A percentile compares a stretch with the other conserved stretches of the same genome.
Evolutionary conservation across 78 protist genomes (phyloP).

Genomic region (Pigoraptor vietnamica): DNA sequence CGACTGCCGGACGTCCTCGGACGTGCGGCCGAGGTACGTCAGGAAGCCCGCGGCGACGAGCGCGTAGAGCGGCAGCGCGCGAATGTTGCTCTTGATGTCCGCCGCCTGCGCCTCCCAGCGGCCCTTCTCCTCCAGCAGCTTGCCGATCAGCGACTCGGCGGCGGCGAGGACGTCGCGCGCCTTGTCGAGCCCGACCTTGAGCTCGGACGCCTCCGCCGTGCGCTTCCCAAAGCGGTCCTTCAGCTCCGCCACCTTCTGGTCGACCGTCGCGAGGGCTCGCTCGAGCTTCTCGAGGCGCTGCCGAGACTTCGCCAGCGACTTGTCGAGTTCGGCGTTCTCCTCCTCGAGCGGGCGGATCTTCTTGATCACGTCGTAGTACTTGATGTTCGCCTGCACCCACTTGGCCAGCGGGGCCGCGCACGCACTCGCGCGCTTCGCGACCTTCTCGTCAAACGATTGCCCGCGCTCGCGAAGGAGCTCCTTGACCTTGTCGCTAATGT

Average conservation of each 20-base stretch:
- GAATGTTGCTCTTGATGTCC: not conserved
- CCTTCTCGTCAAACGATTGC: conserved; percentile 47
- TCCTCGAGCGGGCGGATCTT: conserved; percentile 33
- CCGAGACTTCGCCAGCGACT: not conserved
- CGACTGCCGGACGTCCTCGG: conserved; percentile 44
- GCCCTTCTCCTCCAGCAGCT: conserved; percentile 63
- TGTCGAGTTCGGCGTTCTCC: not conserved
- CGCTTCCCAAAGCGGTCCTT: conserved; percentile 18
- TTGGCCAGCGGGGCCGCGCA: conserved; percentile 82
- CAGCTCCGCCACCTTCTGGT: conserved; percentile 50
- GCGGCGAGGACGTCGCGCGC: conserved; percentile 22
- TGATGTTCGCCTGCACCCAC: conserved; percentile 77
- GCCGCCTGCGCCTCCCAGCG: conserved; percentile 61
- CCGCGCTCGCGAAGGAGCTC: conserved; percentile 21
- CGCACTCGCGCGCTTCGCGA: conserved; percentile 38
- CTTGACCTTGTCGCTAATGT: conserved; percentile 7
- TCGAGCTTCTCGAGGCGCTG: conserved; percentile 18
- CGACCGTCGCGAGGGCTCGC: conserved; percentile 26
- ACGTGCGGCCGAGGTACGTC: conserved; percentile 44
- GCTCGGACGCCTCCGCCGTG: conserved; percentile 58
- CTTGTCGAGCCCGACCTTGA: conserved; percentile 29
- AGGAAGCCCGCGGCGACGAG: conserved; percentile 51
- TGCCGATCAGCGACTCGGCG: conserved; percentile 58
- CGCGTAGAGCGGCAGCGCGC: conserved; percentile 13
- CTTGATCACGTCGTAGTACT: conserved; percentile 35